These are phyloP conservation scores for Candida xyloterini DNA, from an alignment of 805 yeast genomes.

Conservation along the genomic window DNA sequence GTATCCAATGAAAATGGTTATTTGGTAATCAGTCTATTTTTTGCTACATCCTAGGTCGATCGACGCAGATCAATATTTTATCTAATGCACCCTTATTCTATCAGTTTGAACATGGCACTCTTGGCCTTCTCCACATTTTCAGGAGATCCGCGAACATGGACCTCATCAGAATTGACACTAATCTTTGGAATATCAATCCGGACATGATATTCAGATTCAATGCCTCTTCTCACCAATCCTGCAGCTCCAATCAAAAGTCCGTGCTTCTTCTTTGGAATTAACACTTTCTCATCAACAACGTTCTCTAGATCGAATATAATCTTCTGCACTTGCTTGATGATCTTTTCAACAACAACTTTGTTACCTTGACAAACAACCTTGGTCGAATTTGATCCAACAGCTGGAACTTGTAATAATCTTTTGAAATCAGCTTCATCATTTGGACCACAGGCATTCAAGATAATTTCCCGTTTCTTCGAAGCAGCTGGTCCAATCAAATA, in stretches of 20 bases:
- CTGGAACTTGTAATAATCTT: constrained; percentile 67
- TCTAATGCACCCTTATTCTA: constrained; percentile 46
- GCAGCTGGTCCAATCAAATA: constrained; percentile 79
- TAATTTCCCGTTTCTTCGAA: constrained; percentile 66
- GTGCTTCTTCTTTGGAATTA: constrained; percentile 70
- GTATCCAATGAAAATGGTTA: constrained; percentile 3
- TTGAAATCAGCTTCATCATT: constrained; percentile 49
- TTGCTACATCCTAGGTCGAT: constrained; percentile 5
- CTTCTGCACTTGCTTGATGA: constrained; percentile 57
- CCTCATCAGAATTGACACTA: constrained; percentile 45
- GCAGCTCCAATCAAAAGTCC: constrained; percentile 76
- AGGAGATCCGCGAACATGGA: constrained; percentile 63
- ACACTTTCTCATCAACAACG: constrained; percentile 47
- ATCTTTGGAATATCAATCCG: constrained; percentile 63
- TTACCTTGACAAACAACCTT: constrained; percentile 72
- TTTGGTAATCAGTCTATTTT: neutral
- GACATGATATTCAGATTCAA: constrained; percentile 70
- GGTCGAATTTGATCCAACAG: constrained; percentile 55
- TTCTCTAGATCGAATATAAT: constrained; percentile 66
- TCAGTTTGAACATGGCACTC: constrained; percentile 55
- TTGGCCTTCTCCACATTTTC: constrained; percentile 63
- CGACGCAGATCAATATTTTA: constrained; percentile 1
- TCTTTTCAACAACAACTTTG: constrained; percentile 64
- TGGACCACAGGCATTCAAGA: constrained; percentile 72
- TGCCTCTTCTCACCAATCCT: constrained; percentile 67